These are phyloP conservation scores for Anisogramma anomala DNA, from an alignment of 2,329 filamentous ascomycete genomes.

Conservation along the genomic window DNA sequence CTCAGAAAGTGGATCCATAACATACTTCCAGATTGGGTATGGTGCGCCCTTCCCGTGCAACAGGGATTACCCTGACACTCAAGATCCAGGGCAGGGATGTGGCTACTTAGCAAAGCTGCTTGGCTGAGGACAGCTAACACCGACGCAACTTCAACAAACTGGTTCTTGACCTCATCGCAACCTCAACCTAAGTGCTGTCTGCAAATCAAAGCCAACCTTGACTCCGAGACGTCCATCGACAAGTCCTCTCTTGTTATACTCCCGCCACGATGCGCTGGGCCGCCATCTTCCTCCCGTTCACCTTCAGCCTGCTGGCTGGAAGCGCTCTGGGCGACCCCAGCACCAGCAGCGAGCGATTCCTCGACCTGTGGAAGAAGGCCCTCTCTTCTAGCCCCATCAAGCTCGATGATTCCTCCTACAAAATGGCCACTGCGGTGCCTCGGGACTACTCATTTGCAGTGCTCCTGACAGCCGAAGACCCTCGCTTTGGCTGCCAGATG, in stretches of 20 bases:
- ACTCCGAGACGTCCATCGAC: slow-evolving; percentile 4
- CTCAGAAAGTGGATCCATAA: not conserved
- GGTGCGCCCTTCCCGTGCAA: not conserved
- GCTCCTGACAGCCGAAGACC: slow-evolving; percentile 75
- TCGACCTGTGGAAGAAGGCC: slow-evolving; percentile 57
- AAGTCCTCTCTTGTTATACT: not conserved
- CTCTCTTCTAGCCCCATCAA: slow-evolving; percentile 57
- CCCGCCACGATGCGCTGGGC: slow-evolving; percentile 55
- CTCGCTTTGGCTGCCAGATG: slow-evolving; percentile 71
- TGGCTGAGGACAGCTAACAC: slow-evolving; percentile 9
- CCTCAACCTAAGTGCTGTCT: too few species aligned
- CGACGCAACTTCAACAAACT: not conserved
- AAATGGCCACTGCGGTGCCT: slow-evolving; percentile 60
- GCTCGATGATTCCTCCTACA: slow-evolving; percentile 66
- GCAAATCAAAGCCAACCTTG: slow-evolving; percentile 5
- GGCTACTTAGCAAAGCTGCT: slow-evolving; percentile 6
- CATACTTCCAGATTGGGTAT: slow-evolving; percentile 3
- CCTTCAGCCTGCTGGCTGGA: slow-evolving; percentile 50
- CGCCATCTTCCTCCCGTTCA: slow-evolving; percentile 48
- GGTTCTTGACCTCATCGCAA: not conserved
- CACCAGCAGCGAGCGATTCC: slow-evolving; percentile 60
- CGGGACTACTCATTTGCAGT: slow-evolving; percentile 77
- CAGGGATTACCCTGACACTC: not conserved
- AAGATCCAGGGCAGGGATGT: not conserved
- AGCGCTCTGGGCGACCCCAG: slow-evolving; percentile 42